Percentiles rank a stretch among this genome's conserved stretches.
These are phyloP conservation scores for Fusarium sp. DNA, from an alignment of 2,329 filamentous ascomycete genomes.

Conservation along the genomic window DNA sequence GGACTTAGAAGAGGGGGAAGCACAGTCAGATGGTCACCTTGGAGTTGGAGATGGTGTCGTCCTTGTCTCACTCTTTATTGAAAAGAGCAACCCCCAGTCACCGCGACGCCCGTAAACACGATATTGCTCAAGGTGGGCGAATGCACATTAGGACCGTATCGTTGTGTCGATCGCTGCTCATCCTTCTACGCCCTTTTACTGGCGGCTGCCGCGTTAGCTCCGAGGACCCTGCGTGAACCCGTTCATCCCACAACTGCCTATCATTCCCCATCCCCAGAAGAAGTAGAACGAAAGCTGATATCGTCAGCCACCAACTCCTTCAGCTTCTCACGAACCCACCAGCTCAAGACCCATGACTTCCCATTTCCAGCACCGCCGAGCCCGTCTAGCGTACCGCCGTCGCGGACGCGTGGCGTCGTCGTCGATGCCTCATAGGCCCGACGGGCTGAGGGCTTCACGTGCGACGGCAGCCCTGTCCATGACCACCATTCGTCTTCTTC, in stretches of 20 bases:
- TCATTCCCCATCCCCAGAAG: background rate
- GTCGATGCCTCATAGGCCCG: slow-evolving; percentile 35
- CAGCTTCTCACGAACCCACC: slow-evolving; percentile 37
- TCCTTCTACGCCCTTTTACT: slow-evolving; percentile 20
- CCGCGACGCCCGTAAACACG: slow-evolving; percentile 22
- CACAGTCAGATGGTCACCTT: slow-evolving; percentile 47
- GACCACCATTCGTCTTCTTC: slow-evolving; percentile 42
- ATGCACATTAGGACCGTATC: background rate
- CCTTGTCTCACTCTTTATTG: slow-evolving; percentile 44
- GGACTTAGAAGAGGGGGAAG: slow-evolving; percentile 30
- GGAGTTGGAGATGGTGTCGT: slow-evolving; percentile 42
- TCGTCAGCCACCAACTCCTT: slow-evolving; percentile 37
- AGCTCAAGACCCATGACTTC: slow-evolving; percentile 44
- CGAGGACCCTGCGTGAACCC: slow-evolving; percentile 37
- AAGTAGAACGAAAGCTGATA: slow-evolving; percentile 15
- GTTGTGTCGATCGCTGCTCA: slow-evolving; percentile 18
- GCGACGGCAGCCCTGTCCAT: slow-evolving; percentile 35
- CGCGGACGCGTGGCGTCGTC: slow-evolving; percentile 42
- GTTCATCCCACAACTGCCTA: slow-evolving; percentile 32
- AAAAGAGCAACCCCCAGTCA: slow-evolving; percentile 15
- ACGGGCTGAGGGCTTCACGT: slow-evolving; percentile 42
- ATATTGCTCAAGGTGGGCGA: background rate
- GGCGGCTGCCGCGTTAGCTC: slow-evolving; percentile 36
- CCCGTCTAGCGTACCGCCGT: slow-evolving; percentile 23
- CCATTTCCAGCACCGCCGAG: slow-evolving; percentile 33